Evolutionary conservation across 352 stramenopile species (phyloP).

Genomic region (Phytophthora megakarya): DNA sequence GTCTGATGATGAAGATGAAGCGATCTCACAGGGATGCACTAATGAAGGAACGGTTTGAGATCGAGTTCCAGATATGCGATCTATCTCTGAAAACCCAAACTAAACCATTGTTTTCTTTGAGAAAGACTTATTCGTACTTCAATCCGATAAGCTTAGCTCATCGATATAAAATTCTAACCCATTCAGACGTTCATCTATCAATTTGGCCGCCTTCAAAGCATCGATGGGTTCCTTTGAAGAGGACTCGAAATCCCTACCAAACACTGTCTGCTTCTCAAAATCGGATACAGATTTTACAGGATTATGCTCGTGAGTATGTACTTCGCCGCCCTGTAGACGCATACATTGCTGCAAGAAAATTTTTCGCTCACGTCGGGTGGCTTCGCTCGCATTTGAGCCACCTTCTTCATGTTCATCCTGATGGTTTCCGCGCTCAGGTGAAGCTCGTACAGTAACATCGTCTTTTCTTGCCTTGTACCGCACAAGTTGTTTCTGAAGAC

Average conservation of each 20-base stretch:
- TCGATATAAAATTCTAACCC: conserved; percentile 3
- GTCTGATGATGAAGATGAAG: conserved; percentile 20
- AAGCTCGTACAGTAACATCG: conserved; percentile 17
- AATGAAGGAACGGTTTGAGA: conserved; percentile 8
- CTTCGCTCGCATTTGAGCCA: neutral
- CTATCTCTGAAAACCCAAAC: neutral
- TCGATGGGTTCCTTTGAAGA: neutral
- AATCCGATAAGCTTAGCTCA: neutral
- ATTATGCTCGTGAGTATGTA: neutral
- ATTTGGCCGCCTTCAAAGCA: neutral
- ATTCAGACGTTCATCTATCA: conserved; percentile 11
- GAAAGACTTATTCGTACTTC: too few relatives aligned
- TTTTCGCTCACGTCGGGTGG: conserved; percentile 17
- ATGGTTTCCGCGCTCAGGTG: conserved; percentile 11
- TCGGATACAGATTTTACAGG: neutral
- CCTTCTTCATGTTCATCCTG: conserved; percentile 5
- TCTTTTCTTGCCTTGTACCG: conserved; percentile 32
- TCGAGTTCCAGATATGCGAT: neutral
- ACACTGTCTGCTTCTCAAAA: neutral
- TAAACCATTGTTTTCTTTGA: too few relatives aligned
- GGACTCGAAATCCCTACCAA: neutral
- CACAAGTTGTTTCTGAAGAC: conserved; percentile 36
- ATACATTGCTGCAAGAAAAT: conserved; percentile 28
- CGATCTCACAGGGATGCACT: neutral
- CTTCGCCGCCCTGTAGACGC: neutral